Evolutionary conservation across 768 basidiomycete species (phyloP), one percentile per base, ranked within the genome.

Genomic region (Boletus patriciae): DNA sequence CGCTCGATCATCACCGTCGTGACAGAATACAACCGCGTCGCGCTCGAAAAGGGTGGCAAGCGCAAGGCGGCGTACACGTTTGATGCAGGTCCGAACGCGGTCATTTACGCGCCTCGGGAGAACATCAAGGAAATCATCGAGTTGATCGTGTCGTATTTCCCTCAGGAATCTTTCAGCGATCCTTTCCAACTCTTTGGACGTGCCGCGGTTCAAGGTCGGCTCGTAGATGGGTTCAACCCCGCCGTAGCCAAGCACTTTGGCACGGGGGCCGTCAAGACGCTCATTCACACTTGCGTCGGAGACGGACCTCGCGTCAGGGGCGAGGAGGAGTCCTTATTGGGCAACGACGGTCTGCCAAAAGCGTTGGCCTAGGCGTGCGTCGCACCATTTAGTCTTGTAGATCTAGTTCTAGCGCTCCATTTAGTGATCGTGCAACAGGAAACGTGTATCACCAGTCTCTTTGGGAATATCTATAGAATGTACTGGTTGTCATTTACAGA

Each of bases 51-150:
- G 70, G 83, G 72, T 45, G 77, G 78, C 3, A 82, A 83, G 50
- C 77, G 84, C 71, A 86, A 90, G 67, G 97, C 94, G 0, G 97
- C 96, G 41, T 99, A 99, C 75, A 99, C 97, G n/a, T 98, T 90
- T 69, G 97, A 99, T 66, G 97, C 97, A 0, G 97, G 97, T 33
- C 97, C 97, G 15, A 99, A 99, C 74, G 95, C 95, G 3, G 97
- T 99, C 70, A 93, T 99, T 67, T 99, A 98, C 74, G 83, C 94
- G 0, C 81, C 83, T 5, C 79, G 87, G 62, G 80, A 85, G 66
- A 84, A 95, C 73, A 77, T 97, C 66, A 82, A 81, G 61, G 83
- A 87, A 72, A 88, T 99, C 62, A 77, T 94, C 45, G 77, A 83
- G 65, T 73, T 94, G 61, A 80, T 98, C 62, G 74, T 86, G 52